Conservation (phyloP, 2,329 filamentous ascomycete genomes). For the Neofusicoccum umdonicola region DNA sequence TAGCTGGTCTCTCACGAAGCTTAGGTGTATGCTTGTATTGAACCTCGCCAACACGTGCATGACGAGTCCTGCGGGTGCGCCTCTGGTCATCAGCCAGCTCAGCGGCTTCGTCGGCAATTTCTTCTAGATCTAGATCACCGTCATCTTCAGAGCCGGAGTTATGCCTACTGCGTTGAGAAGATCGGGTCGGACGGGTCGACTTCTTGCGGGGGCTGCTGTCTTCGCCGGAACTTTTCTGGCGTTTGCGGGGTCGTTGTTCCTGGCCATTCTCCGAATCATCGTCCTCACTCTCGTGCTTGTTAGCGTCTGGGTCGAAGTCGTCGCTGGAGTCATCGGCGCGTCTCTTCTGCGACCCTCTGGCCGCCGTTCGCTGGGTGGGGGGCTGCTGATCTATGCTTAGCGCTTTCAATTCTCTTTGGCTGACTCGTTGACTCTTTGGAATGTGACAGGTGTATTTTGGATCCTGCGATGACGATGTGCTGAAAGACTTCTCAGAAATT, state of each 20-base stretch:
- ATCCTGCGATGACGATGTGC: not conserved
- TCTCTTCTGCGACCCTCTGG: conserved; percentile 26
- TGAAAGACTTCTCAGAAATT: conserved; percentile 21
- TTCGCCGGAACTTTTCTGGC: conserved; percentile 36
- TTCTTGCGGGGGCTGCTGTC: conserved; percentile 1
- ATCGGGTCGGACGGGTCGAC: conserved; percentile 31
- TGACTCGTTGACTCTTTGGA: conserved; percentile 17
- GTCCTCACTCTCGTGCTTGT: conserved; percentile 42
- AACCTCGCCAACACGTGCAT: conserved; percentile 44
- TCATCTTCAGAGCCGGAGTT: conserved; percentile 40
- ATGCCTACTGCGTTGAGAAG: conserved; percentile 47
- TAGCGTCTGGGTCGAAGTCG: conserved; percentile 55
- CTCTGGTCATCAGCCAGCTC: conserved; percentile 55
- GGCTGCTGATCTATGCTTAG: conserved; percentile 23
- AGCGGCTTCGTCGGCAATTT: conserved; percentile 57
- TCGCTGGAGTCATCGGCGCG: conserved; percentile 55
- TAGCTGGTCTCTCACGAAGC: conserved; percentile 62
- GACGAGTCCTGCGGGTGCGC: conserved; percentile 34
- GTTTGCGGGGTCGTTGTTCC: conserved; percentile 38
- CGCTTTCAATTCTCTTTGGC: conserved; percentile 11
- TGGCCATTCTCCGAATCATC: conserved; percentile 51
- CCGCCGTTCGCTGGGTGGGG: not conserved
- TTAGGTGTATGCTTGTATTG: conserved; percentile 56
- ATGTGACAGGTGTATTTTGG: conserved; percentile 19
- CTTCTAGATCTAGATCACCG: conserved; percentile 45